phyloP scores from a whole-genome alignment of 768 basidiomycete genomes.

The Kwoniella europaea region DNA sequence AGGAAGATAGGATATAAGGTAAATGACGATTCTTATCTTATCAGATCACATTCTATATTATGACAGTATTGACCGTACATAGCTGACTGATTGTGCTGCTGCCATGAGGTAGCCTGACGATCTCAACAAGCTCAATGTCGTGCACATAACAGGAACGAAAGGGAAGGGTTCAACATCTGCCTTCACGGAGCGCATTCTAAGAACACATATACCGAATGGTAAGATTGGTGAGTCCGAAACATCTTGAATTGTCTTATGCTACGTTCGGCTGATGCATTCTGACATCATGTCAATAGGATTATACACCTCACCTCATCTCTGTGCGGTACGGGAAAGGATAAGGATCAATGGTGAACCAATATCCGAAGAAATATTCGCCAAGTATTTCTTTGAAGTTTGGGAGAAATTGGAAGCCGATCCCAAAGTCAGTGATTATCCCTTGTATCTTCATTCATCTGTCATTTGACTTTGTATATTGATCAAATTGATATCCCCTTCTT shows the following conservation, averaged over 20 bases:
- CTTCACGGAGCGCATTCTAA: conserved; percentile 83
- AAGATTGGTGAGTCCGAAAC: conserved; percentile 66
- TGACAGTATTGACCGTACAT: background rate
- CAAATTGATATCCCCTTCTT: background rate
- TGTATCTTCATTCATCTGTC: background rate
- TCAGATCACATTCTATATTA: background rate
- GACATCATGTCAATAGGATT: conserved; percentile 66
- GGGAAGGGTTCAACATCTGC: conserved; percentile 98
- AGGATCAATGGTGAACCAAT: conserved; percentile 88
- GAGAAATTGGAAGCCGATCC: conserved; percentile 72
- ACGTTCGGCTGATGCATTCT: background rate
- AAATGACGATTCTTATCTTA: conserved; percentile 45
- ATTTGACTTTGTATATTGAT: background rate
- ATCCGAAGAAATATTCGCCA: conserved; percentile 83
- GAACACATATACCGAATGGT: conserved; percentile 72
- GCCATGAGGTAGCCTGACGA: conserved; percentile 68
- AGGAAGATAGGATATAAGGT: conserved; percentile 84
- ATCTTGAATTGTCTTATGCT: no score
- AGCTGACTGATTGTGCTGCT: background rate
- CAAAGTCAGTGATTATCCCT: conserved; percentile 62
- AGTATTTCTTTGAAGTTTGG: conserved; percentile 97
- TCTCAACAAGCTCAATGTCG: conserved; percentile 84
- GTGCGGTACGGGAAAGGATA: conserved; percentile 93
- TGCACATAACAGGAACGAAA: conserved; percentile 97
- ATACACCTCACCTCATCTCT: conserved; percentile 95